Conservation (phyloP, 345 rosid genomes). For the Eucalyptus erythrocorys region DNA sequence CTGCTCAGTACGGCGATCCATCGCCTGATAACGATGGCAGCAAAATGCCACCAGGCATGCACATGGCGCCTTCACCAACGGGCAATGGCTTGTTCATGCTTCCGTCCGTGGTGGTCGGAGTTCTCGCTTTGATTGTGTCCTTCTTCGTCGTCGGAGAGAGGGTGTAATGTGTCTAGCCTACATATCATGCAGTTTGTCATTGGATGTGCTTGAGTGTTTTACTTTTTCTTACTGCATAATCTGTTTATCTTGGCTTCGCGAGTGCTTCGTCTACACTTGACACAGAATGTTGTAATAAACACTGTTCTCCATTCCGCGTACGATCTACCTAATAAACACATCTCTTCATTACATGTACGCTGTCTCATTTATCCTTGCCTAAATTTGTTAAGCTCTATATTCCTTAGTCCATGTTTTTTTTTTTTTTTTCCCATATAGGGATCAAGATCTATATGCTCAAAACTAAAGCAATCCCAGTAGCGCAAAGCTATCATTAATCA, state of each 20-base stretch:
- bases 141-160: neutral
- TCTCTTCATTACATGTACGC: neutral
- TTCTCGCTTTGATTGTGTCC: conserved; percentile 2
- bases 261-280: neutral
- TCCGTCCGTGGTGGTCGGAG: conserved; percentile 6
- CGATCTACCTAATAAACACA: neutral
- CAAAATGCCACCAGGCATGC: conserved; percentile 6
- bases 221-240: neutral
- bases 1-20: neutral
- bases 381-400: neutral
- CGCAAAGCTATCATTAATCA: neutral
- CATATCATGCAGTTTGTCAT: neutral
- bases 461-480: neutral
- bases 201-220: neutral
- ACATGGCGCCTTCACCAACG: neutral
- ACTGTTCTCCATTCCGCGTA: neutral
- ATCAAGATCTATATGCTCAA: neutral
- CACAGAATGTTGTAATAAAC: neutral
- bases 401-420: neutral
- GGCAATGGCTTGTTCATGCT: neutral
- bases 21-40: neutral
- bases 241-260: neutral
- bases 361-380: neutral
- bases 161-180: neutral
- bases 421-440: neutral